phyloP scores from a whole-genome alignment of 306 rosid species.

The Cicer pinnatifidum region DNA sequence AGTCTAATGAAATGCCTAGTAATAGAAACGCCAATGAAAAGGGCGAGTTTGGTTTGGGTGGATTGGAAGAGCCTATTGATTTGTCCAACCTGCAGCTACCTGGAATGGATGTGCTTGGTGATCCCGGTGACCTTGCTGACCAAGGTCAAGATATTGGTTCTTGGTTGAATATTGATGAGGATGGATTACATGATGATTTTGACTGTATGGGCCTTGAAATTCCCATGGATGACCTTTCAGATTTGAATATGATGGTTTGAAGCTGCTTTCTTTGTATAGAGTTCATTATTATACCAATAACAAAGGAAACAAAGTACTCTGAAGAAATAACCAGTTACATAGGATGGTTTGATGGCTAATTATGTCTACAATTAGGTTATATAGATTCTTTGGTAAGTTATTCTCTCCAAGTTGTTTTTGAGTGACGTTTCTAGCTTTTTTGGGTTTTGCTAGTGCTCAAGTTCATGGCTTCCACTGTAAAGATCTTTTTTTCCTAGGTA shows the following conservation, averaged over 20 bases:
- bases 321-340: constrained; percentile 78
- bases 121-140: constrained; percentile 74
- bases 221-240: constrained; percentile 99
- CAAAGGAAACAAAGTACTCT: constrained; percentile 78
- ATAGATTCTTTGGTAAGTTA: constrained; percentile 88
- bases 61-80: constrained; percentile 82
- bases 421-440: constrained; percentile 84
- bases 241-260: constrained; percentile 96
- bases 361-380: constrained; percentile 78
- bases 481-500: constrained; percentile 88
- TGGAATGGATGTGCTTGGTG: constrained; percentile 90
- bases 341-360: constrained; percentile 66
- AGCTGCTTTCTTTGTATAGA: constrained; percentile 93
- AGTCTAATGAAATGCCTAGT: constrained; percentile 60
- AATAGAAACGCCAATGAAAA: constrained; percentile 67
- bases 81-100: constrained; percentile 87
- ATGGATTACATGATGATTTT: constrained; percentile 83
- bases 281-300: constrained; percentile 93
- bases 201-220: constrained; percentile 99
- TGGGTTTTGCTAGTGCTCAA: constrained; percentile 73
- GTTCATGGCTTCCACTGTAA: constrained; percentile 83
- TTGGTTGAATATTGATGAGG: constrained; percentile 96
- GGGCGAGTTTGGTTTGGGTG: constrained; percentile 65
- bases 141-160: constrained; percentile 95
- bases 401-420: constrained; percentile 80